A percentile compares a stretch with the other conserved stretches of the same genome.
Conservation (phyloP, 306 rosid genomes). For the Bauhinia variegata region DNA sequence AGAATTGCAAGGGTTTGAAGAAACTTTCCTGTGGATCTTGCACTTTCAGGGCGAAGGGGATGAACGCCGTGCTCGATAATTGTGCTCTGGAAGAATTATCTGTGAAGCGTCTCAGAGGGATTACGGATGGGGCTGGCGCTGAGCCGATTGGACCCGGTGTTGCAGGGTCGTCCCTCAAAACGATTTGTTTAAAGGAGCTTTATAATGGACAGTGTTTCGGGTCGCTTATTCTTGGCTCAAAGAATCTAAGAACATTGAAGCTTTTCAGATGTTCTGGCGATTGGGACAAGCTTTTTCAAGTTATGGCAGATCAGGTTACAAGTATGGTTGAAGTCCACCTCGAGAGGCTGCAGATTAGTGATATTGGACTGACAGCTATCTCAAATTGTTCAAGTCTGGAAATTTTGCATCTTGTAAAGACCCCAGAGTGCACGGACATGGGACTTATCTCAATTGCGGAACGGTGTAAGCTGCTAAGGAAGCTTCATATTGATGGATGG, state of each 20-base stretch:
- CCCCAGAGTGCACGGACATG: slow-evolving; percentile 82
- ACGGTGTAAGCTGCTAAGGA: slow-evolving; percentile 77
- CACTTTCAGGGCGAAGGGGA: slow-evolving; percentile 81
- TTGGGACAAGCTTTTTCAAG: slow-evolving; percentile 82
- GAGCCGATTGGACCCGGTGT: slow-evolving; percentile 86
- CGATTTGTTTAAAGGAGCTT: slow-evolving; percentile 85
- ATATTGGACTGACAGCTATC: slow-evolving; percentile 73
- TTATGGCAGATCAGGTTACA: slow-evolving; percentile 44
- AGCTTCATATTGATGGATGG: slow-evolving; percentile 98
- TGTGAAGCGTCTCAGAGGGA: slow-evolving; percentile 87
- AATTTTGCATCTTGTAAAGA: slow-evolving; percentile 90
- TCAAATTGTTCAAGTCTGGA: slow-evolving; percentile 73
- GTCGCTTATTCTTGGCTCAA: slow-evolving; percentile 77
- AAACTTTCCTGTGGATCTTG: slow-evolving; percentile 97
- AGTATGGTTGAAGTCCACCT: slow-evolving; percentile 81
- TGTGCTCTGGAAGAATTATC: slow-evolving; percentile 86
- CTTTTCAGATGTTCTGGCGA: slow-evolving; percentile 91
- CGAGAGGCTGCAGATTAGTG: slow-evolving; percentile 87
- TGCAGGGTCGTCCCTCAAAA: slow-evolving; percentile 61
- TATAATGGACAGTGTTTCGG: slow-evolving; percentile 92
- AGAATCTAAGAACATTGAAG: slow-evolving; percentile 77
- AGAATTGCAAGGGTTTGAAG: slow-evolving; percentile 85
- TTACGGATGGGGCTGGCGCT: slow-evolving; percentile 59
- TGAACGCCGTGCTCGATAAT: slow-evolving; percentile 87
- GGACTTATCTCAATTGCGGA: slow-evolving; percentile 77